A percentile compares a stretch with the other conserved stretches of the same genome.
phyloP scores from a whole-genome alignment of 208 protist species.

The Crithidia thermophila region DNA sequence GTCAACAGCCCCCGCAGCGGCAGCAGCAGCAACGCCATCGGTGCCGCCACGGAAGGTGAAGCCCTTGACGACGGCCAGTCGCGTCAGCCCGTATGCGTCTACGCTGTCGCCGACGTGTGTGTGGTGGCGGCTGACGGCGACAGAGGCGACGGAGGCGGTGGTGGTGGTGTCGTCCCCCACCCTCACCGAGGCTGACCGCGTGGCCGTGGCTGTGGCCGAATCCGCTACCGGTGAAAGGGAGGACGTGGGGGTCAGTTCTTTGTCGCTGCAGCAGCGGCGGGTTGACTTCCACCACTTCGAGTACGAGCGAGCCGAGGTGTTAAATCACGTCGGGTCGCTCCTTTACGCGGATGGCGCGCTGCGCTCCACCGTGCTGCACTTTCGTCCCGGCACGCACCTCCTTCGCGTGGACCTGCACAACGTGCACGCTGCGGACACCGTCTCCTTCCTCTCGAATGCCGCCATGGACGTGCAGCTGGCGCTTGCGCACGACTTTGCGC shows the following conservation, averaged over 20 bases:
- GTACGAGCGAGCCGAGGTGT: slow-evolving; percentile 68
- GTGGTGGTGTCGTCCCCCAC: slow-evolving; percentile 26
- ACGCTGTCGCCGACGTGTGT: slow-evolving; percentile 11
- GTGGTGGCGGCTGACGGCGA: slow-evolving; percentile 31
- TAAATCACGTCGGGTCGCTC: slow-evolving; percentile 43
- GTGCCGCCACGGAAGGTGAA: not conserved
- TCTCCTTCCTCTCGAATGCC: slow-evolving; percentile 57
- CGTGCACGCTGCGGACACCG: slow-evolving; percentile 40
- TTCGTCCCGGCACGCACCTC: slow-evolving; percentile 60
- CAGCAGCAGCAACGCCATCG: too few species aligned
- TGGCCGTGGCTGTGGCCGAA: not conserved
- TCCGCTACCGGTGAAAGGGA: not conserved
- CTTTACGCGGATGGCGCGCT: slow-evolving; percentile 49
- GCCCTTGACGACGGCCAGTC: not conserved
- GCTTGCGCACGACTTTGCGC: slow-evolving; percentile 36
- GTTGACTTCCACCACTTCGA: slow-evolving; percentile 61
- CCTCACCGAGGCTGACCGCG: slow-evolving; percentile 5
- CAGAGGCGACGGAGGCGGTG: slow-evolving; percentile 24
- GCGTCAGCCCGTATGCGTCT: not conserved
- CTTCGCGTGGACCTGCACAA: slow-evolving; percentile 61
- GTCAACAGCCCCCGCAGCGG: too few species aligned
- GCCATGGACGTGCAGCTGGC: slow-evolving; percentile 44
- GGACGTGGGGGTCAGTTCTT: not conserved
- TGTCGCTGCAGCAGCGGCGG: slow-evolving; percentile 9
- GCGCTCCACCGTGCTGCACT: slow-evolving; percentile 34